Evolutionary conservation across 2,329 filamentous ascomycete genomes (phyloP), one percentile per base, ranked within the genome.

Genomic region (Penicillium vulpinum): DNA sequence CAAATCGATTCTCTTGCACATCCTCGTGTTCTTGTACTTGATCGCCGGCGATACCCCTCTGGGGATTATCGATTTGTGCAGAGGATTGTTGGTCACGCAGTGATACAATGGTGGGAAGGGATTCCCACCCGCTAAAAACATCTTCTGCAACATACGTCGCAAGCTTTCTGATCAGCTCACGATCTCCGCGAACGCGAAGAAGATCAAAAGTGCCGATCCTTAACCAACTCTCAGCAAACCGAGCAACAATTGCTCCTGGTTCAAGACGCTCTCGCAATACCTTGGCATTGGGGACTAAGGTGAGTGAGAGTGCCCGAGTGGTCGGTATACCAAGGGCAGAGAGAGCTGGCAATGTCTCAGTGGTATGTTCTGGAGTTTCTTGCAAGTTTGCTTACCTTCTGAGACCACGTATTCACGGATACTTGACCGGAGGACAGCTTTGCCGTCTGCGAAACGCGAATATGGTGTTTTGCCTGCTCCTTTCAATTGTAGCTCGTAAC

Each of bases 201-300:
- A 99, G 83, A 68, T 99, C 95, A 70, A 99, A 99, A 21, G 89
- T 97, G n/a, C 94, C 94, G 49, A 99, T 86, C 24, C 94, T 84
- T 44, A 99, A 76, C 94, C 94, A 99, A 18, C 85, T 88, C 72
- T 96, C 87, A 0, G 94, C 94, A 69, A 97, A 97, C 11, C 94
- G 86, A 28, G 91, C 84, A 13, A 99, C 94, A 58, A 99, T 94
- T 10, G 94, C 94, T 15, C 92, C 93, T 0, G 93, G 92, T 73
- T 99, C 94, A 2, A 89, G 75, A 4, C 84, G 85, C 77, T 99
- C 94, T 54, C 94, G 84, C 33, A 86, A 73, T 0, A 97, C 92
- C 60, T 83, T 86, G 29, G 84, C 82, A 50, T 90, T 81, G 0
- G 91, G 91, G 15, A 91, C 79, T 16, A 94, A 78, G 0, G 88